Evolutionary conservation across 768 basidiomycete species (phyloP), one percentile per base, ranked within the genome.

Genomic region (Mycena polygramma): DNA sequence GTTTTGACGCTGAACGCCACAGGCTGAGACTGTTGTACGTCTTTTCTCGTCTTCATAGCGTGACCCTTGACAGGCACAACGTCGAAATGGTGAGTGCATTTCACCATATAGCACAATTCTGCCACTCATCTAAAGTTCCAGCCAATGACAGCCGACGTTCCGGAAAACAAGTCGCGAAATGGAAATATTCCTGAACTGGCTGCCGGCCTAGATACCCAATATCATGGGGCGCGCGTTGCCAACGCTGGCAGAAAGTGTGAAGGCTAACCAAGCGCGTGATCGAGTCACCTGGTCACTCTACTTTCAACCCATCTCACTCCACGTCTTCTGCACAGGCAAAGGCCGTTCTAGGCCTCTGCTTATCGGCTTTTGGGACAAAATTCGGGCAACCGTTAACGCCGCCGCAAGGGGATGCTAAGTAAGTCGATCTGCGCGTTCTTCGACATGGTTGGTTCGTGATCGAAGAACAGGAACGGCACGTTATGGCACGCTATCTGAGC

Each of bases 401-500:
- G 30, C 59, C 59, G 26, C 46, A 60, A 49, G 35, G 59, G 46
- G 59, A 48, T 46, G 59, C 22, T 57, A 20, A 19, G n/a, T 24
- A 7, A n/a, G 41, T 58, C 57, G 11, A 30, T 30, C 30, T 30
- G 30, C 57, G 19, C 5, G 8, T 39, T 30, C 59, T 60, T 60
- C 59, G 46, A 60, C 19, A 60, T 57, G 39, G n/a, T n/a, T 11
- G 35, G 22, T 48, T 60, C 46, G 41, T 17, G 59, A 60, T 49
- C 8, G 59, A 60, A 49, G 46, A 19, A 13, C 17, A 35, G 17
- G 13, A 26, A 48, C 59, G n/a, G 30, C 20, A 60, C 11, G 11
- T 48, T 49, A 60, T 46, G 59, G 59, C 59, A 60, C n/a, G 13
- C 46, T 60, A 60, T 60, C 45, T 35, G 43, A 49, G 45, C 5